Conservation (phyloP, 2,329 filamentous ascomycete genomes). For the Exophiala lecanii-corni region DNA sequence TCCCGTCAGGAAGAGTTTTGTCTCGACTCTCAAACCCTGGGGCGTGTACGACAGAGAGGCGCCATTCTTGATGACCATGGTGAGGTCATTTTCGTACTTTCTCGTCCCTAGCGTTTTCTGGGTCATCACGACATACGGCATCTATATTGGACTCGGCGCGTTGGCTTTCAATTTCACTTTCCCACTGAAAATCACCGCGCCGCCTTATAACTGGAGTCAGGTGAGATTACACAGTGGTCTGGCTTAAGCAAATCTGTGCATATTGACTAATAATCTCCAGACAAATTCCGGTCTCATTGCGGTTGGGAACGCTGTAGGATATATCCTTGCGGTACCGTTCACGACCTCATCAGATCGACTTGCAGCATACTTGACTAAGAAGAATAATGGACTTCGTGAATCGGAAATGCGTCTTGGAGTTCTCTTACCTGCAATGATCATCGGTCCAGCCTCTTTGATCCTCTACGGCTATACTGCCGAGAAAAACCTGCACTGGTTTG, state of each 20-base stretch:
- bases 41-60: conserved; percentile 40
- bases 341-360: conserved; percentile 39
- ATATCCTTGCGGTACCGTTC: conserved; percentile 42
- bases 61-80: conserved; percentile 44
- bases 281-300: conserved; percentile 45
- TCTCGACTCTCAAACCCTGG: conserved; percentile 43
- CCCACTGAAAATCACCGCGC: conserved; percentile 42
- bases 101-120: conserved; percentile 47
- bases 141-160: conserved; percentile 47
- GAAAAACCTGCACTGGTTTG: conserved; percentile 32
- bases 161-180: conserved; percentile 50
- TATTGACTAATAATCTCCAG: conserved; percentile 17
- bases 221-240: conserved; percentile 26
- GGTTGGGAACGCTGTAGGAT: conserved; percentile 36
- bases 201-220: conserved; percentile 34
- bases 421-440: conserved; percentile 30
- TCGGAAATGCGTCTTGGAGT: conserved; percentile 39
- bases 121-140: conserved; percentile 49
- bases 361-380: conserved; percentile 35
- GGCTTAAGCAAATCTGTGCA: neutral
- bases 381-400: conserved; percentile 38
- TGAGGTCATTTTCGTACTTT: conserved; percentile 46
- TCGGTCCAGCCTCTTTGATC: conserved; percentile 31
- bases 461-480: conserved; percentile 33
- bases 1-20: conserved; percentile 39